Conservation (phyloP, 768 basidiomycete genomes). For the Tricholoma sp. region DNA sequence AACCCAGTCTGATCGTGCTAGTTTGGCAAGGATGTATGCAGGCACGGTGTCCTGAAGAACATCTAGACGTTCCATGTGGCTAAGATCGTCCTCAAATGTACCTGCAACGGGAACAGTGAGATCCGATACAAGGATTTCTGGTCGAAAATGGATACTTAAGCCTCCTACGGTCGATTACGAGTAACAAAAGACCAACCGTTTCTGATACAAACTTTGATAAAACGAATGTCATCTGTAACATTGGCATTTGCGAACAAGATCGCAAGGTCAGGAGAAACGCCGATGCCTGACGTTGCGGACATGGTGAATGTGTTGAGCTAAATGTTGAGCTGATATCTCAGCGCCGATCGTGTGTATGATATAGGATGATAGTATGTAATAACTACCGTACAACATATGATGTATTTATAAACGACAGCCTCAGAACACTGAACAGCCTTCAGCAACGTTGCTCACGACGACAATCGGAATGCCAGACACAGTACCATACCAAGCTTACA, state of each 20-base stretch:
- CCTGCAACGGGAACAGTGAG: slow-evolving; percentile 40
- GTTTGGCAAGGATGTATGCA: slow-evolving; percentile 69
- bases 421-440: slow-evolving; percentile 1
- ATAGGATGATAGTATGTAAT: no score
- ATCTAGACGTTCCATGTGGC: slow-evolving; percentile 41
- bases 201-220: slow-evolving; percentile 71
- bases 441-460: slow-evolving; percentile 8
- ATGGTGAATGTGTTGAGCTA: slow-evolving; percentile 29
- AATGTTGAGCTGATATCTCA: neutral
- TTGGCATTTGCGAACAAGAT: slow-evolving; percentile 55
- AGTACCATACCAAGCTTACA: slow-evolving; percentile 50
- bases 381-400: neutral
- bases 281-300: slow-evolving; percentile 74
- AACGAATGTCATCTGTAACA: slow-evolving; percentile 48
- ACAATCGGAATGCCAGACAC: slow-evolving; percentile 22
- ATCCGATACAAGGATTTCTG: slow-evolving; percentile 70
- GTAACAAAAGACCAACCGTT: slow-evolving; percentile 49
- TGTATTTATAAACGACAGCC: neutral
- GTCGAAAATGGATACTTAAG: slow-evolving; percentile 12
- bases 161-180: neutral
- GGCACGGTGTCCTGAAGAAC: slow-evolving; percentile 58
- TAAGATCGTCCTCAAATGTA: slow-evolving; percentile 60
- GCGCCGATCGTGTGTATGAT: neutral
- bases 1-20: slow-evolving; percentile 66
- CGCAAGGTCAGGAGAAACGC: slow-evolving; percentile 52